Conservation (phyloP, 306 rosid species). For the Rosa persica region DNA sequence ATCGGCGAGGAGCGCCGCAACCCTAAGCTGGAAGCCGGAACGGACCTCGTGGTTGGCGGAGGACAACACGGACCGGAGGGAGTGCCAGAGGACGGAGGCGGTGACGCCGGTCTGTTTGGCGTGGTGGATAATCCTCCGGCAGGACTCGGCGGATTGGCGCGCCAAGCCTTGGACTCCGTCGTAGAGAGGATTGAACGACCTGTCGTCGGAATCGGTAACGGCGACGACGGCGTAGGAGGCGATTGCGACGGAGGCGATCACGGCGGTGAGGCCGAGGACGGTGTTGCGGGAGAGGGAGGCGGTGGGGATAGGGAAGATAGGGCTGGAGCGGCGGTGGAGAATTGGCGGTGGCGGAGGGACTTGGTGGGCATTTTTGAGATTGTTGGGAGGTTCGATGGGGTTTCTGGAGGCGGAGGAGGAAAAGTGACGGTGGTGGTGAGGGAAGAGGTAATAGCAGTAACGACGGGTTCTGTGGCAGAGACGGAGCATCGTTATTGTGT, state of each 20-base stretch:
- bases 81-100: constrained; percentile 83
- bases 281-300: constrained; percentile 35
- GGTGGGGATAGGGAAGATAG: constrained; percentile 24
- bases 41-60: constrained; percentile 93
- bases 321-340: constrained; percentile 16
- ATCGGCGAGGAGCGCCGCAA: constrained; percentile 86
- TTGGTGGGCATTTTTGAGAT: constrained; percentile 33
- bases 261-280: constrained; percentile 51
- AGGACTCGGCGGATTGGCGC: constrained; percentile 49
- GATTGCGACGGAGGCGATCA: constrained; percentile 39
- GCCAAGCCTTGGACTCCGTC: constrained; percentile 43
- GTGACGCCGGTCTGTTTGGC: constrained; percentile 72
- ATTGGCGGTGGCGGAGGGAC: constrained; percentile 32
- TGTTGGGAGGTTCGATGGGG: constrained; percentile 17
- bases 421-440: constrained; percentile 27
- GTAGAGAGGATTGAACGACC: constrained; percentile 38
- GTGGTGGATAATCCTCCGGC: constrained; percentile 53
- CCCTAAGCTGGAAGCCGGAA: constrained; percentile 88
- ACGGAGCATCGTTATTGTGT: constrained; percentile 49
- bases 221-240: constrained; percentile 46
- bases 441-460: constrained; percentile 43
- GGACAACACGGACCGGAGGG: constrained; percentile 75
- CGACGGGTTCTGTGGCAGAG: constrained; percentile 45
- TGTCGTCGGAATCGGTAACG: constrained; percentile 19
- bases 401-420: constrained; percentile 38